Base-by-base conservation (phyloP, 768 basidiomycete genomes). In the Auriscalpium vulgare region DNA sequence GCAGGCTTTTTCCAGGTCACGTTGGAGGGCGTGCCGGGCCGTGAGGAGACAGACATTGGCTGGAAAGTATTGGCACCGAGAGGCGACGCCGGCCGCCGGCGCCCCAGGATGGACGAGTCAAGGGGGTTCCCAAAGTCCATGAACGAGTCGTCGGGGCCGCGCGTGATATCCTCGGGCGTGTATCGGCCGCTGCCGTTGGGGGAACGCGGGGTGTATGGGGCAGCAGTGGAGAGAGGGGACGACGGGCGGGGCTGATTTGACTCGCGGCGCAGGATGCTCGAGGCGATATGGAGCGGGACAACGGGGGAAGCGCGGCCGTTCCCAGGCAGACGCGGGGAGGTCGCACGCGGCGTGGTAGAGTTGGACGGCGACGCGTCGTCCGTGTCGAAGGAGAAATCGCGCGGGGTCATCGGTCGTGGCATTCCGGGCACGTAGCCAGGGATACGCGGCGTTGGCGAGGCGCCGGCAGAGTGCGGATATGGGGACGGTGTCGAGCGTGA, bases 381-480 rank as follows among this genome's bases (percentile, higher is more conserved):
- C 34, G 77, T 66, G 49, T 91, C 91, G 55, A 75, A 73, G 36
- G 79, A 72, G 7, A 72, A 63, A 60, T 89, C 87, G 55, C 83
- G 84, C n/a, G 91, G 91, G 7, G 91, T 92, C 87, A 92, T 91
- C 16, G 91, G 91, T 44, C 91, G 76, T 19, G 88, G 87, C 91
- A 93, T 93, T 10, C 91, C 91, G 21, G 91, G 91, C 55, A 91
- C 83, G 69, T 93, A 93, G 13, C 91, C 91, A 54, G 91, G 90
- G 19, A 89, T 65, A 43, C 81, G 76, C 45, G 79, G 76, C 0
- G 71, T 70, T 36, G 79, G 78, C 35, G 79, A 80, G n/a, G 69
- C 68, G 13, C 74, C 71, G 3, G 74, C 80, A 46, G 81, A 79
- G 47, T 81, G 71, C 57, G 71, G 70, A 47, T 70, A 74, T 29